phyloP scores from a whole-genome alignment of 1,284 basidiomycete species.

The Ustilago shanxiensis region DNA sequence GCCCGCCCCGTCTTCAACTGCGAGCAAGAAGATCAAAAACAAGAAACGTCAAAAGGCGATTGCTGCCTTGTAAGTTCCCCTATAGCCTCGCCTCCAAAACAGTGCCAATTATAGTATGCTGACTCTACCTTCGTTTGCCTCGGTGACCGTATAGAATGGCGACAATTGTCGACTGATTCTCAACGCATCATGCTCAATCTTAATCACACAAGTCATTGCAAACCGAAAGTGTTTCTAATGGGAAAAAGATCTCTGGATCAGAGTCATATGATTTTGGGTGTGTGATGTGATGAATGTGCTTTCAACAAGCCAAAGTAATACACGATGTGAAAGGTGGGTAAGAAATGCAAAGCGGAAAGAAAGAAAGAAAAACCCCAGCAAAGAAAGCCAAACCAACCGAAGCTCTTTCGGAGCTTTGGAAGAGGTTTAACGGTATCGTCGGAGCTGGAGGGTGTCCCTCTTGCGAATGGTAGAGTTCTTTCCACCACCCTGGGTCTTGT shows the following conservation, averaged over 20 bases:
- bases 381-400: background rate
- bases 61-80: slow-evolving; percentile 38
- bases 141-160: slow-evolving; percentile 19
- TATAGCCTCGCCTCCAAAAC: background rate
- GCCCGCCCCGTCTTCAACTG: background rate
- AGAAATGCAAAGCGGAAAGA: too few relatives aligned
- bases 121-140: background rate
- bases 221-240: background rate
- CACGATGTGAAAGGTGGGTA: slow-evolving; percentile 18
- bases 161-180: slow-evolving; percentile 23
- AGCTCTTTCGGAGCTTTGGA: background rate
- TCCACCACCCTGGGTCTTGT: slow-evolving; percentile 80
- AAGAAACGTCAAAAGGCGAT: slow-evolving; percentile 20
- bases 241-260: background rate
- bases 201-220: background rate
- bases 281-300: background rate
- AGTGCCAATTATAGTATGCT: background rate
- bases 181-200: background rate
- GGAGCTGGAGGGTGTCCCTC: slow-evolving; percentile 88
- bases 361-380: slow-evolving; percentile 8
- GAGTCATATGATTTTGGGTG: slow-evolving; percentile 15
- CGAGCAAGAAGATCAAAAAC: background rate
- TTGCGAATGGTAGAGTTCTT: slow-evolving; percentile 93
- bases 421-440: slow-evolving; percentile 88
- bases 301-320: slow-evolving; percentile 14